A percentile compares a stretch with the other conserved stretches of the same genome.
Conservation (phyloP, 768 basidiomycete species). For the Austroboletus festivus region DNA sequence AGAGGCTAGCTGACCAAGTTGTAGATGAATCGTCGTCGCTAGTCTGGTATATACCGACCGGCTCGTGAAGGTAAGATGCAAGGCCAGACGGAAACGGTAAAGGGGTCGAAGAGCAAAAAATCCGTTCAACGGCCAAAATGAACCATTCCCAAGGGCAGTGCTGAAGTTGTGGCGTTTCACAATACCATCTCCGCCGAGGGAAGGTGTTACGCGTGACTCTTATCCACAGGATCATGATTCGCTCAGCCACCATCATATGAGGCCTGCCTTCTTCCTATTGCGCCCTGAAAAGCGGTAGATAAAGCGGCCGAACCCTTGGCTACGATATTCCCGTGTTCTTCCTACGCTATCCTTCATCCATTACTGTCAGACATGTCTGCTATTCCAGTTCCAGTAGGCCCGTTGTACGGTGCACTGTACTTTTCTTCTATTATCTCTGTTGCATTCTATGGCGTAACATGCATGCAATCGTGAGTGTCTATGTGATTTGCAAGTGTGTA, state of each 20-base stretch:
- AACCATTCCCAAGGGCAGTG: too few relatives aligned
- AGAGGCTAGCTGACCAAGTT: too few relatives aligned
- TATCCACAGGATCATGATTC: not conserved
- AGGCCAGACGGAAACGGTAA: too few relatives aligned
- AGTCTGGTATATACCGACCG: too few relatives aligned
- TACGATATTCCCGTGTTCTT: not conserved
- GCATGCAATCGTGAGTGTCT: conserved; percentile 4
- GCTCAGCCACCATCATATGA: not conserved
- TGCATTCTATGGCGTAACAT: conserved; percentile 2
- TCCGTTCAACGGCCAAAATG: too few relatives aligned
- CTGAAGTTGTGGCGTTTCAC: too few relatives aligned
- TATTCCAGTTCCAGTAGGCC: not conserved
- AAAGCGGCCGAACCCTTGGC: not conserved
- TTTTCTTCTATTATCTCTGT: conserved; percentile 3
- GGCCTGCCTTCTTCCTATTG: not conserved
- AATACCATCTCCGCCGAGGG: too few relatives aligned
- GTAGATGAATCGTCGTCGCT: too few relatives aligned
- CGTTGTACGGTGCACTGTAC: conserved; percentile 1
- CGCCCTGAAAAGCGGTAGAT: not conserved
- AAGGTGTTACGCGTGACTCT: too few relatives aligned
- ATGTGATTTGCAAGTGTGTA: not conserved
- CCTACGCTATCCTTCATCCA: not conserved
- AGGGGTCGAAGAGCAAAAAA: too few relatives aligned
- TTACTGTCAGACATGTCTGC: not conserved
- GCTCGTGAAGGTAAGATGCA: too few relatives aligned